Evolutionary conservation across 495 filamentous ascomycete genomes (phyloP), one percentile per base, ranked within the genome.

Genomic region (Hyaloscypha bicolor): DNA sequence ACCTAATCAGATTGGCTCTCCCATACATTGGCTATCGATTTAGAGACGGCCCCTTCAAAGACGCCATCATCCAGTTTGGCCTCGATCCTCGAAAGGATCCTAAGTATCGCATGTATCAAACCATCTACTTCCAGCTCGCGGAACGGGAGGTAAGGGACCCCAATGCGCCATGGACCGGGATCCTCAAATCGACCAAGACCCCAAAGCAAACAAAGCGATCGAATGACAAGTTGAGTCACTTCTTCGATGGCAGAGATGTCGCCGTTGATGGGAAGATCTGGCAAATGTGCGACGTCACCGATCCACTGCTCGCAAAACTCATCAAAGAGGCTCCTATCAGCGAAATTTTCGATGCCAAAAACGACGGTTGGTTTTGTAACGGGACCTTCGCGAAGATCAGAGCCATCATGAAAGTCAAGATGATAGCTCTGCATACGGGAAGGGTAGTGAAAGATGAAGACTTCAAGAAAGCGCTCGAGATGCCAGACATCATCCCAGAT

Each of bases 221-320:
- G 22, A 29, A 21, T 9, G 55, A 60, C 45, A 48, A 51, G 16
- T 25, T n/a, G 60, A 86, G 81, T 45, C 95, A 97, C 77, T 75
- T 94, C 21, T 99, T 97, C 76, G 90, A 94, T 56, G 94, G 95
- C 45, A 76, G 85, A 52, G 78, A 74, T 0, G 79, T 93, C 32
- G 83, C 83, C 11, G 79, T 81, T 6, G 92, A 95, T 72, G 93
- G 93, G 2, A 91, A 93, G 56, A 87, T 93, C 65, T 99, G 92
- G 90, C 95, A 97, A 81, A 83, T 94, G 35, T 96, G 94, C 78
- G 95, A 99, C 75, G 90, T 99, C 64, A 87, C 85, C 0, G 94
- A 97, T 72, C 91, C 93, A 0, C 72, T 94, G 9, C 74, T 94
- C 22, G 76, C 78, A 1, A 55, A 73, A 0, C 73, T 94, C 4